Evolutionary conservation across 371 early-diverging fungal genomes (phyloP).

Genomic region (Ecytonucleospora hepatopenaei): DNA sequence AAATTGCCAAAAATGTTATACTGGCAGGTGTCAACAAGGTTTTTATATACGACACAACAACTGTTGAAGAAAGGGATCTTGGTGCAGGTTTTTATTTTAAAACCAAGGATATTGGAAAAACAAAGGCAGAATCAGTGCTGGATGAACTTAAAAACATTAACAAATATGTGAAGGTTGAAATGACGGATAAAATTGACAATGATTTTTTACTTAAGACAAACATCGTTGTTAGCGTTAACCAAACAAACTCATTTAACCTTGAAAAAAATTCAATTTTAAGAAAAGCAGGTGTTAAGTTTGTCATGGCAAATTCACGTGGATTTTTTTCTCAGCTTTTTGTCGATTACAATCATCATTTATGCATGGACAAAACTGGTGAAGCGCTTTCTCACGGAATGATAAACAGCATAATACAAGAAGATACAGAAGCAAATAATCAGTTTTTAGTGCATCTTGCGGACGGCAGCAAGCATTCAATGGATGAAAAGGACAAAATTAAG

Average conservation of each 20-base stretch:
- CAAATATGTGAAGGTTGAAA: conserved; percentile 66
- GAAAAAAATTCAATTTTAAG: conserved; percentile 74
- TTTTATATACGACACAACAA: conserved; percentile 71
- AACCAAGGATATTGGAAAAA: conserved; percentile 74
- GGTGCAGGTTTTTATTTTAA: conserved; percentile 83
- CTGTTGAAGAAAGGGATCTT: conserved; percentile 68
- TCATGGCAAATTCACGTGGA: conserved; percentile 76
- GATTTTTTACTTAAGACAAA: conserved; percentile 2
- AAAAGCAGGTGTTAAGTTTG: conserved; percentile 70
- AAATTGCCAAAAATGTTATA: conserved; percentile 94
- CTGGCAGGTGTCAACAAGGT: conserved; percentile 95
- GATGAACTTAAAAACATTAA: conserved; percentile 83
- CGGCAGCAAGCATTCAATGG: conserved; percentile 53
- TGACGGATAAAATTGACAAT: conserved; percentile 1
- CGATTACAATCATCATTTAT: conserved; percentile 76
- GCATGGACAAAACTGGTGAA: conserved; percentile 82
- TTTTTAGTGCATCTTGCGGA: conserved; percentile 41
- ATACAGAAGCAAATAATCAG: conserved; percentile 58
- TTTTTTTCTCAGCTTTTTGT: conserved; percentile 86
- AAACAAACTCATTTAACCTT: conserved; percentile 72
- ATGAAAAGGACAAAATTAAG: conserved; percentile 49
- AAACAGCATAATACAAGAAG: conserved; percentile 62
- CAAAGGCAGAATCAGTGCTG: conserved; percentile 66
- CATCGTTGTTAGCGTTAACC: conserved; percentile 79
- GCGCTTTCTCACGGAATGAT: conserved; percentile 79